Evolutionary conservation across 2,329 filamentous ascomycete genomes (phyloP), one percentile per base, ranked within the genome.

Genomic region (Thelonectria discophora): DNA sequence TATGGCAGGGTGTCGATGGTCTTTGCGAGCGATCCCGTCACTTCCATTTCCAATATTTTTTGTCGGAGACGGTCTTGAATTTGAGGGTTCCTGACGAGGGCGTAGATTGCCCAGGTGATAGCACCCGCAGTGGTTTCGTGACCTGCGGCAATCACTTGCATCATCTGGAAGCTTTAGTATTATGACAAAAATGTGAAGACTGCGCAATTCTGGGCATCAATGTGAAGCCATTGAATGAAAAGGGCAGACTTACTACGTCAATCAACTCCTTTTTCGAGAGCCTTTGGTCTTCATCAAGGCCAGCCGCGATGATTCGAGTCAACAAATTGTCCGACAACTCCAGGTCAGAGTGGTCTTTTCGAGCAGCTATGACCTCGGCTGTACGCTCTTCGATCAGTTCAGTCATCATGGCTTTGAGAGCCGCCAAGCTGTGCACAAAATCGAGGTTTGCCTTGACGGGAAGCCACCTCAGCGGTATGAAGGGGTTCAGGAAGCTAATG

Each of bases 71-170:
- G 21, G 1, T 24, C 5, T 1, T 66, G 64, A 0, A 52, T 24
- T 2, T 17, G 17, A 0, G 20, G 39, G 2, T 58, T 20, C 8
- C 27, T 62, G 1, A 49, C 43, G 10, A 66, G 64, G 3, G 64
- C 61, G 2, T 66, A 65, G 1, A 21, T 17, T 1, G 54, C 58
- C 64, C 64, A 66, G 0, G 53, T 11, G 0, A 62, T 13, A 9
- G 64, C 57, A n/a, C 61, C 54, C 0, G 61, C 50, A 2, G 60
- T 66, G 12, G 64, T 66, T 7, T 67, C 64, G 5, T 66, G 64
- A 0, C 64, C 64, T 0, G 40, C 64, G 1, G 56, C 53, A 2
- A 67, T 66, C 6, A 66, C 64, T 48, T 21, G 51, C 1, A 64
- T 27, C 7, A 9, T 27, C n/a, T 43, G 4, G 20, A 20, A 43